Conservation (phyloP, 345 rosid genomes). For the Noccaea bulbosa region DNA sequence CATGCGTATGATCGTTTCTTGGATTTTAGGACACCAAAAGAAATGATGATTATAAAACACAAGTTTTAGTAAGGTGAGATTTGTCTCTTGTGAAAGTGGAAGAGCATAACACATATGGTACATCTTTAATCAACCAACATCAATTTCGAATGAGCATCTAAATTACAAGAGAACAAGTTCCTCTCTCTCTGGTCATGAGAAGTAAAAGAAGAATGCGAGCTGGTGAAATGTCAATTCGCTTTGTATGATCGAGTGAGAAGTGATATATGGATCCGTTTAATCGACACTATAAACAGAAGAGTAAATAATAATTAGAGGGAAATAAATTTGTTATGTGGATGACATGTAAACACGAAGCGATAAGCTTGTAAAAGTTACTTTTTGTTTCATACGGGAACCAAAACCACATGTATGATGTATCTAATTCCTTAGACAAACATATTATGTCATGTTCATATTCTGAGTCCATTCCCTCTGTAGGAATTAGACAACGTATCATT, state of each 20-base stretch:
- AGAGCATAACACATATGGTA: not conserved
- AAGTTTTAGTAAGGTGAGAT: not conserved
- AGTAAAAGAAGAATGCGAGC: not conserved
- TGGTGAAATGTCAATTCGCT: conserved; percentile 4
- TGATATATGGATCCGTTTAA: conserved; percentile 14
- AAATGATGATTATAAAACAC: conserved; percentile 4
- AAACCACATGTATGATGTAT: conserved; percentile 30
- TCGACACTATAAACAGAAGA: conserved; percentile 1
- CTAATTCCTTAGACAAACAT: conserved; percentile 19
- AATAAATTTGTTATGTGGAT: conserved; percentile 17
- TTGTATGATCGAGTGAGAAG: not conserved
- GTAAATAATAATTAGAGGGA: conserved; percentile 7
- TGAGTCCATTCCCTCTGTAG: conserved; percentile 24
- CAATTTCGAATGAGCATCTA: conserved; percentile 19
- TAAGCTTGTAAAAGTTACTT: conserved; percentile 23
- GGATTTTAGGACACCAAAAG: conserved; percentile 26
- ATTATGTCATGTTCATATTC: conserved; percentile 32
- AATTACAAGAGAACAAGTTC: not conserved
- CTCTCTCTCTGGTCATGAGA: not conserved
- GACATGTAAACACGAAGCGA: conserved; percentile 30
- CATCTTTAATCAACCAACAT: conserved; percentile 13
- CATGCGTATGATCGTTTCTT: conserved; percentile 36
- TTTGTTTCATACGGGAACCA: conserved; percentile 23
- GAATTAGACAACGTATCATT: not conserved
- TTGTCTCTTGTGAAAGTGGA: conserved; percentile 6